Base-by-base conservation (phyloP, 495 filamentous ascomycete genomes). In the Usnea hakonensis region DNA sequence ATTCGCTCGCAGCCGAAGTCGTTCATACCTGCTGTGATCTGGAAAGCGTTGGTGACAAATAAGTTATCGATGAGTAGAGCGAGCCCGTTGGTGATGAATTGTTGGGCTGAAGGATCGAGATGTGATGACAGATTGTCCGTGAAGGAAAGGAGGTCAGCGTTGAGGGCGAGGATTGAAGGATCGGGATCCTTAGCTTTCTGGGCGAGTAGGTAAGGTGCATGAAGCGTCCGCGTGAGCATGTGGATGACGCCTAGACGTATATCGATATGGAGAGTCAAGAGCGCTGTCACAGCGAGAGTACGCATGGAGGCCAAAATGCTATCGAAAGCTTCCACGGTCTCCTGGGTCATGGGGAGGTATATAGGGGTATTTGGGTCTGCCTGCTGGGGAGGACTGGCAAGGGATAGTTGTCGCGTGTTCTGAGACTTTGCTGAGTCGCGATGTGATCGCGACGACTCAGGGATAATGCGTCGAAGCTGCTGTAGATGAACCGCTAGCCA, bases 251-350 rank as follows among this genome's bases (percentile, higher is more conserved):
- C 88, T 69, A 87, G 89, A 55, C 94, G 84, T 55, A 94, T 83
- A 73, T 96, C 91, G 68, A 93, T 81, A 72, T 96, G 93, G 9
- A 99, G 75, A 9, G 90, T 91, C 46, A 90, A 79, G 9, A 97
- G 85, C 37, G 90, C 84, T 7, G 82, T 90, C 10, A 80, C 77
- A 43, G 88, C 87, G 41, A 99, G 85, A 41, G 87, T 79, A 53
- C 88, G 87, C 71, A 91, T 89, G 9, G 89, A 91, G 55, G 84
- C 77, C 21, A 97, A 74, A 41, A 94, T 92, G 55, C 79, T 83
- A 72, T 99, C 95, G 69, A 99, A 97, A n/a, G 83, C 75, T 83
- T 88, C 81, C 40, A 89, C 90, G 0, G 89, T 94, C 64, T 95
- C 89, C 43, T 83, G 78, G 64, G 91, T 96, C 75, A 99, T 87